These are phyloP conservation scores for Globisporangium paroecandrum DNA, from an alignment of 352 stramenopile genomes.

Conservation along the genomic window DNA sequence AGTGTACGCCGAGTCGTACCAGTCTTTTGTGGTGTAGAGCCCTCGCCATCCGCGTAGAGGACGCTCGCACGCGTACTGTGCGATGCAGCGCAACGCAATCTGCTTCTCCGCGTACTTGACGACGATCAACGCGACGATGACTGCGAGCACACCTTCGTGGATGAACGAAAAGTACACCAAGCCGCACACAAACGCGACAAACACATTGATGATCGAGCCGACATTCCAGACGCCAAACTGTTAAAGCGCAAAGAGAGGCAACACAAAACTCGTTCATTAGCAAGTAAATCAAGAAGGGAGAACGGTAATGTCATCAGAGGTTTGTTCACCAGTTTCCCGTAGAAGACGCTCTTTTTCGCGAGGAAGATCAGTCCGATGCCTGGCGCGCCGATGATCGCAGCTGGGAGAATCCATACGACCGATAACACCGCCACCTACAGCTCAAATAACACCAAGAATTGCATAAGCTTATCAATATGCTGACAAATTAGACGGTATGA, in stretches of 20 bases:
- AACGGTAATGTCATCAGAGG: background rate
- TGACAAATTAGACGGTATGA: background rate
- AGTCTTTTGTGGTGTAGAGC: slow-evolving; percentile 81
- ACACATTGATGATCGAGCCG: slow-evolving; percentile 65
- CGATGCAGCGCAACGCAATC: slow-evolving; percentile 64
- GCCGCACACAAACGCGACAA: slow-evolving; percentile 55
- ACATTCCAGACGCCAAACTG: slow-evolving; percentile 69
- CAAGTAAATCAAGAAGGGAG: background rate
- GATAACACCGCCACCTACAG: slow-evolving; percentile 54
- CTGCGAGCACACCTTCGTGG: slow-evolving; percentile 65
- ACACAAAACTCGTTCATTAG: background rate
- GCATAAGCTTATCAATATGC: slow-evolving; percentile 12
- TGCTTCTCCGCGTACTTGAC: slow-evolving; percentile 77
- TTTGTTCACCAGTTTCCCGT: slow-evolving; percentile 50
- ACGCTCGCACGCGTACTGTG: slow-evolving; percentile 69
- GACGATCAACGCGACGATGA: slow-evolving; percentile 43
- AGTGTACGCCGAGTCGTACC: slow-evolving; percentile 84
- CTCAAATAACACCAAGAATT: slow-evolving; percentile 8
- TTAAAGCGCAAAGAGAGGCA: background rate
- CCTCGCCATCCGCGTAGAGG: slow-evolving; percentile 69
- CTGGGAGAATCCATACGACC: slow-evolving; percentile 57
- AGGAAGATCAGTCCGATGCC: slow-evolving; percentile 72
- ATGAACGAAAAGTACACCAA: slow-evolving; percentile 62
- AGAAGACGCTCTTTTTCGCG: slow-evolving; percentile 68
- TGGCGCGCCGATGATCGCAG: slow-evolving; percentile 53